phyloP scores from a whole-genome alignment of 2,329 filamentous ascomycete genomes.

The Cladophialophora psammophila region DNA sequence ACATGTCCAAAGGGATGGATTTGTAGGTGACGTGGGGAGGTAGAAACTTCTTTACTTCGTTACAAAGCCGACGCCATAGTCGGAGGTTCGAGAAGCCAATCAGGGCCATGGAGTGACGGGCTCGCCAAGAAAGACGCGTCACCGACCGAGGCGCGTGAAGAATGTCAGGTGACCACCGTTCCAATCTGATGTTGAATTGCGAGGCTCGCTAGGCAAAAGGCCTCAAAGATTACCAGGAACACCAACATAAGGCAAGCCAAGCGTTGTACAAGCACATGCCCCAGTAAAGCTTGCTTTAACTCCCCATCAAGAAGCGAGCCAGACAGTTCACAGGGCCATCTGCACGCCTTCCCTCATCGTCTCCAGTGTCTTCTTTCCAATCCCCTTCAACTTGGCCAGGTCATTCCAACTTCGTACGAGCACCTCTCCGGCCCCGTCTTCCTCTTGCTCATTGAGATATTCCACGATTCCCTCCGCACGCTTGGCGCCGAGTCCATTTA shows the following conservation, averaged over 20 bases:
- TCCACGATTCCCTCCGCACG: slow-evolving; percentile 58
- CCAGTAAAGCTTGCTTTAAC: not conserved
- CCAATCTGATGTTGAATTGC: too few relatives aligned
- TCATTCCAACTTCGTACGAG: slow-evolving; percentile 47
- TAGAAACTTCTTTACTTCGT: too few relatives aligned
- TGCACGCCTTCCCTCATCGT: slow-evolving; percentile 56
- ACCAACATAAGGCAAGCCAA: not conserved
- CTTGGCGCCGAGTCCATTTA: slow-evolving; percentile 57
- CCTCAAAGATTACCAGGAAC: not conserved
- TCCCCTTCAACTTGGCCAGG: slow-evolving; percentile 53
- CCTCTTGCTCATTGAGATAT: slow-evolving; percentile 51
- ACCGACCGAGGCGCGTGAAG: not conserved
- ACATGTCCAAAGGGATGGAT: not conserved
- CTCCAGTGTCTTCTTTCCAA: slow-evolving; percentile 55
- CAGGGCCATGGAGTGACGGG: not conserved
- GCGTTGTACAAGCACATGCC: not conserved
- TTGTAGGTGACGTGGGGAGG: not conserved
- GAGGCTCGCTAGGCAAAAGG: not conserved
- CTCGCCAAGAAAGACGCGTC: slow-evolving; percentile 1
- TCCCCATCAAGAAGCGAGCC: not conserved
- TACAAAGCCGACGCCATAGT: not conserved
- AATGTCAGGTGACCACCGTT: too few relatives aligned
- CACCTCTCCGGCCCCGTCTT: slow-evolving; percentile 40
- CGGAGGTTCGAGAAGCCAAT: not conserved
- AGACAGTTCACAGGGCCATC: slow-evolving; percentile 31